A percentile compares a stretch with the other conserved stretches of the same genome.
Conservation (phyloP, 306 rosid genomes). For the Purshia tridentata region DNA sequence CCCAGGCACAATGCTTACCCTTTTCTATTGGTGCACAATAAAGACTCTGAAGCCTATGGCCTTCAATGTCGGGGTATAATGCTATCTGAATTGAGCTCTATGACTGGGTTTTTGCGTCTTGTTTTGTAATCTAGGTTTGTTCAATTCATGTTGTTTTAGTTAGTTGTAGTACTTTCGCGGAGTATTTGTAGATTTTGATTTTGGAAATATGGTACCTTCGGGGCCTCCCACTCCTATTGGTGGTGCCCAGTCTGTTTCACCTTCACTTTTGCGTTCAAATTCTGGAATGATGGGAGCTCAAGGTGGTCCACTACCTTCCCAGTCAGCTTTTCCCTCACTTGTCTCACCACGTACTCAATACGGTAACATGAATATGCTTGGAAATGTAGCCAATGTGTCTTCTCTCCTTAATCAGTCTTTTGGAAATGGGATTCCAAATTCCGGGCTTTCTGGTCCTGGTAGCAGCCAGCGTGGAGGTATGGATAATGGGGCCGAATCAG, state of each 20-base stretch:
- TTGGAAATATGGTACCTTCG: constrained; percentile 73
- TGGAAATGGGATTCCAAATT: constrained; percentile 66
- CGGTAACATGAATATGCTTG: constrained; percentile 72
- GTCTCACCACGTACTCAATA: constrained; percentile 72
- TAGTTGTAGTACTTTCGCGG: constrained; percentile 42
- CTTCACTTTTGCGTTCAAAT: constrained; percentile 79
- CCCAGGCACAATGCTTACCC: constrained; percentile 41
- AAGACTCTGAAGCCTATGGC: constrained; percentile 41
- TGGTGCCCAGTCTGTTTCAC: constrained; percentile 76
- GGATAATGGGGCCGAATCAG: constrained; percentile 71
- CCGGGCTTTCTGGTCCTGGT: constrained; percentile 71
- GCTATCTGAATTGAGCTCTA: constrained; percentile 46
- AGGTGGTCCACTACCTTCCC: constrained; percentile 75
- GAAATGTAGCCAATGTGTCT: constrained; percentile 72
- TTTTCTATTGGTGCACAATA: constrained; percentile 51
- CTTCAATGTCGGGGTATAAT: constrained; percentile 41
- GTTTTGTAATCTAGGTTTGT: constrained; percentile 44
- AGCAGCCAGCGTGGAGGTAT: constrained; percentile 68
- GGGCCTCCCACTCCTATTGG: constrained; percentile 90
- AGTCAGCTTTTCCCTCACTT: constrained; percentile 67
- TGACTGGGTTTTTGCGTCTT: constrained; percentile 31
- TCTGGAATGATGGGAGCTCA: constrained; percentile 89
- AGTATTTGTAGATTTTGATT: constrained; percentile 37
- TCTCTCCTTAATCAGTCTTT: constrained; percentile 79
- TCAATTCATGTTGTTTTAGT: constrained; percentile 42